Conservation (phyloP, 352 stramenopile genomes). For the Phytophthora crassamura region DNA sequence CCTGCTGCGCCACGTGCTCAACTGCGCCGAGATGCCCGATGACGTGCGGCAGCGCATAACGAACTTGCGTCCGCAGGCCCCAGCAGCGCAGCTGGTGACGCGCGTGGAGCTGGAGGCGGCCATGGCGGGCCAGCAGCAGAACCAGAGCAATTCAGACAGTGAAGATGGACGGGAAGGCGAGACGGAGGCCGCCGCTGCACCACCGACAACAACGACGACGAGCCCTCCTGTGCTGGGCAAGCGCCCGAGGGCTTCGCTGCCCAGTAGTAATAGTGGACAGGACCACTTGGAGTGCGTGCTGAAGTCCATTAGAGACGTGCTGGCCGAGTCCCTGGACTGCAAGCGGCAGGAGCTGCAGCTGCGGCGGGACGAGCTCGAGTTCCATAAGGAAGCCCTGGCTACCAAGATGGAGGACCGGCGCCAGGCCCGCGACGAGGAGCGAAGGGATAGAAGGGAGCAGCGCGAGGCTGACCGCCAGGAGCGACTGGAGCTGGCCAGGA, state of each 20-base stretch:
- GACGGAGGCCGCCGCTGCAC: neutral
- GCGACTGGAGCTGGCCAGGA: conserved; percentile 34
- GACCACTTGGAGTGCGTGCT: conserved; percentile 23
- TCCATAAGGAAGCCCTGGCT: conserved; percentile 32
- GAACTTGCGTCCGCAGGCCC: neutral
- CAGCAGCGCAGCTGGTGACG: neutral
- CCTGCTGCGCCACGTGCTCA: conserved; percentile 21
- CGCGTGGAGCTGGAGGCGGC: conserved; percentile 11
- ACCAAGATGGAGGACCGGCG: conserved; percentile 36
- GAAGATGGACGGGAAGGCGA: conserved; percentile 1
- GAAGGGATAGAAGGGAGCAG: conserved; percentile 29
- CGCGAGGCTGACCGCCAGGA: conserved; percentile 36
- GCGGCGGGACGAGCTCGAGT: conserved; percentile 32
- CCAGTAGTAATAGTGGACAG: neutral
- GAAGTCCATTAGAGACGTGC: conserved; percentile 27
- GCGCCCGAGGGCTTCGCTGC: conserved; percentile 4
- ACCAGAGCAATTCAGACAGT: neutral
- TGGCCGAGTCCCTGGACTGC: conserved; percentile 20
- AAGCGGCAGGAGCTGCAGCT: conserved; percentile 35
- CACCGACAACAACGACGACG: neutral
- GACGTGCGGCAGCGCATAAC: conserved; percentile 11
- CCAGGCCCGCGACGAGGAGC: conserved; percentile 30
- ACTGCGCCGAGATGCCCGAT: conserved; percentile 21
- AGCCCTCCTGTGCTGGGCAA: conserved; percentile 28
- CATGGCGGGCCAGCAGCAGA: conserved; percentile 1